phyloP scores from a whole-genome alignment of 495 filamentous ascomycete genomes.

The Penicillium longicatenatum region DNA sequence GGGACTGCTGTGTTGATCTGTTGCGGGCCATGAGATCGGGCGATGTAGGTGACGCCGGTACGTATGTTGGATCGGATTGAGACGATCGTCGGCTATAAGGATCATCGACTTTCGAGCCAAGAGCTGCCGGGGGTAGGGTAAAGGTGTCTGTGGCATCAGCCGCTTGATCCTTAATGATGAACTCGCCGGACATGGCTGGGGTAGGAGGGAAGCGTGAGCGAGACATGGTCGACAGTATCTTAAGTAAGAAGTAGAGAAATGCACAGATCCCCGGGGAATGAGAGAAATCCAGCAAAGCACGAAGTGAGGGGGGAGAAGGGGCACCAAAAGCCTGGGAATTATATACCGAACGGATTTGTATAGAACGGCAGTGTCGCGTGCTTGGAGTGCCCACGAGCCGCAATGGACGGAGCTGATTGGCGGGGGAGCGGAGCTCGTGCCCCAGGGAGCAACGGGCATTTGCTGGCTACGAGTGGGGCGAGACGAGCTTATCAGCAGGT shows the following conservation, averaged over 20 bases:
- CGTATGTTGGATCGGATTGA: conserved; percentile 49
- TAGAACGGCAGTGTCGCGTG: conserved; percentile 46
- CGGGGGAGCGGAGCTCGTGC: conserved; percentile 22
- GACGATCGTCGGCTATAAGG: conserved; percentile 46
- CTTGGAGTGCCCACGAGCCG: conserved; percentile 42
- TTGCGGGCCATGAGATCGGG: conserved; percentile 39
- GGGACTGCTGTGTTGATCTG: conserved; percentile 55
- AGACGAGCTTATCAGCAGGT: conserved; percentile 25
- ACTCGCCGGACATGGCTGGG: conserved; percentile 80
- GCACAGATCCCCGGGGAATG: not conserved
- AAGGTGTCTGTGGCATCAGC: conserved; percentile 64
- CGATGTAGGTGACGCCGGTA: conserved; percentile 59
- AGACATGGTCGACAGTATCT: conserved; percentile 58
- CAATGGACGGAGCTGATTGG: conserved; percentile 34
- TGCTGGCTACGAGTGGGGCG: conserved; percentile 19
- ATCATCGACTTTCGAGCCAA: conserved; percentile 45
- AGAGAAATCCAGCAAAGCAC: not conserved
- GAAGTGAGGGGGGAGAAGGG: conserved; percentile 1
- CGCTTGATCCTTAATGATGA: conserved; percentile 72
- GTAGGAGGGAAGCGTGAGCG: conserved; percentile 73
- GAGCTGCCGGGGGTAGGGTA: conserved; percentile 81
- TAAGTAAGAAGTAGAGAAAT: conserved; percentile 2
- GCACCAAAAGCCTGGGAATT: not conserved
- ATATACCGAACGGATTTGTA: conserved; percentile 15
- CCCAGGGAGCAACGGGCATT: conserved; percentile 25